Conservation (phyloP, 1,284 basidiomycete genomes). For the Macrocystidia cucumis region DNA sequence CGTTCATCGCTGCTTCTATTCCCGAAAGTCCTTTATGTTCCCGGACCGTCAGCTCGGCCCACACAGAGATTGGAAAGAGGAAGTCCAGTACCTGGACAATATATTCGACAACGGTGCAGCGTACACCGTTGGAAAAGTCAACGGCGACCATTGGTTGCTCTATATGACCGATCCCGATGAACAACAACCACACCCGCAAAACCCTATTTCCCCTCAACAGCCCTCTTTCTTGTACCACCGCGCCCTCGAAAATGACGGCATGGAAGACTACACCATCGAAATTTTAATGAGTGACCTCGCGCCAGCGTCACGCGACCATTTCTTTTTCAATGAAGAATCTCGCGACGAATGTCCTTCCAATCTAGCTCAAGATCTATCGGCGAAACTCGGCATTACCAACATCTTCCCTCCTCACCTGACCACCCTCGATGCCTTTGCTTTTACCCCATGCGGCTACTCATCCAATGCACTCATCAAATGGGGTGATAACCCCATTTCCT, state of each 20-base stretch:
- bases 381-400: constrained; percentile 72
- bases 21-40: constrained; percentile 99
- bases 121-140: constrained; percentile 97
- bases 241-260: constrained; percentile 19
- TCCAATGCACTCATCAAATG: constrained; percentile 88
- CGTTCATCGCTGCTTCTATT: constrained; percentile 93
- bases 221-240: constrained; percentile 11
- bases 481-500: constrained; percentile 27
- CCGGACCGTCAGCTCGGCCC: constrained; percentile 94
- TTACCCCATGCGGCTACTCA: constrained; percentile 95
- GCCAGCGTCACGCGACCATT: constrained; percentile 65
- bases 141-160: constrained; percentile 98
- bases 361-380: constrained; percentile 65
- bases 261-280: constrained; percentile 89
- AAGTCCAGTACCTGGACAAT: constrained; percentile 87
- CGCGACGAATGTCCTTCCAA: constrained; percentile 40
- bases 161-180: constrained; percentile 74
- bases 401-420: constrained; percentile 80
- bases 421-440: constrained; percentile 88
- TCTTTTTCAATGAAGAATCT: constrained; percentile 40
- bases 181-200: constrained; percentile 18
- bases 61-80: constrained; percentile 91
- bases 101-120: constrained; percentile 87
- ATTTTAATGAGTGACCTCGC: constrained; percentile 97
- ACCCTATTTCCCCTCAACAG: constrained; percentile 15